Evolutionary conservation across 495 filamentous ascomycete genomes (phyloP).

Genomic region (Podospora sp.): DNA sequence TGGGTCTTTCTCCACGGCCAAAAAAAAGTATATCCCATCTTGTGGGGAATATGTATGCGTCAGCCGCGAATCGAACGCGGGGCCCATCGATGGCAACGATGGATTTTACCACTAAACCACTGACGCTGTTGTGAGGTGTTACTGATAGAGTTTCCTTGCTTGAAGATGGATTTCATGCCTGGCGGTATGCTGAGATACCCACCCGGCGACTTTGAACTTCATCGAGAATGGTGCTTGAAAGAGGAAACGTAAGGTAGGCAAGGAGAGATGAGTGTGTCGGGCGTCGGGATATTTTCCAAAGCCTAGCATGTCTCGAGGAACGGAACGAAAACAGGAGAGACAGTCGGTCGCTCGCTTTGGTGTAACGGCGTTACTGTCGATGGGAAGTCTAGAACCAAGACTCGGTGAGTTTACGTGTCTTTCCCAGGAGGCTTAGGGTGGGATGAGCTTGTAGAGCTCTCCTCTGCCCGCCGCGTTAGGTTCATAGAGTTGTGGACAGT

Average conservation of each 20-base stretch:
- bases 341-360: background rate
- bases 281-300: too few species aligned
- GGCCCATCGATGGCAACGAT: slow-evolving; percentile 45
- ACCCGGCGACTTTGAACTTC: too few species aligned
- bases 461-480: too few species aligned
- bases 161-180: too few species aligned
- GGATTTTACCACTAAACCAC: slow-evolving; percentile 15
- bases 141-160: too few species aligned
- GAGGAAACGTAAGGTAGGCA: too few species aligned
- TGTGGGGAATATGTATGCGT: slow-evolving; percentile 4
- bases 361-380: background rate
- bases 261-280: too few species aligned
- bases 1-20: too few species aligned
- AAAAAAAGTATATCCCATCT: too few species aligned
- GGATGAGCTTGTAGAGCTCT: background rate
- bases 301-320: background rate
- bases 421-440: background rate
- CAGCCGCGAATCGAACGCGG: slow-evolving; percentile 54
- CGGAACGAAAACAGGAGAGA: background rate
- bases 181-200: too few species aligned
- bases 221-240: too few species aligned
- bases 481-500: too few species aligned
- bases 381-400: background rate
- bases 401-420: background rate
- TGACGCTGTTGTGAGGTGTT: background rate